Base-by-base conservation (phyloP, 306 rosid genomes). In the Hippophae tibetana region DNA sequence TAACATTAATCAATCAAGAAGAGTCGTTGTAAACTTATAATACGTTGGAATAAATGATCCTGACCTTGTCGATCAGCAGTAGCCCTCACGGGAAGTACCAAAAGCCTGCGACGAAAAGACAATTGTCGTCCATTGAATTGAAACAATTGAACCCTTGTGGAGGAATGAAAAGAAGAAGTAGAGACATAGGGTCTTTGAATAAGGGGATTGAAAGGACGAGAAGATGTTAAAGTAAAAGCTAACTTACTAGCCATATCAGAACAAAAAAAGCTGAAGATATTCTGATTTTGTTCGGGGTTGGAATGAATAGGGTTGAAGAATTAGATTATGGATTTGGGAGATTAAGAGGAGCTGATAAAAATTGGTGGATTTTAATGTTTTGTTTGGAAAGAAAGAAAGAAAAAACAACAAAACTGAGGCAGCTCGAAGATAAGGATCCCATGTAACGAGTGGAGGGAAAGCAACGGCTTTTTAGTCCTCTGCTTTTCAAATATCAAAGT, bases 51-150 rank as follows among this genome's bases (percentile, higher is more conserved):
- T 31, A 31, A 2, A 31, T 26, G 66, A 65, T 57, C 7, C 46
- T 65, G 50, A 89, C 95, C 95, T 84, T 78, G 85, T 69, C 78
- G 84, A 56, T 92, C 93, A 49, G 96, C 73, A 5, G 96, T 63
- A 58, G 98, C 98, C 68, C 68, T 82, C 49, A 65, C 59, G 23
- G 94, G 74, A 27, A 76, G 65, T 43, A 76, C 4, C 9, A 82
- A 60, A 42, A 81, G 43, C 6, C 70, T 67, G 56, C 87, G 95
- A 13, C 78, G 92, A 63, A 76, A 75, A 61, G 73, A 69, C 1
- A 76, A 54, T 8, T 67, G 79, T 26, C 75, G 78, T 14, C 81
- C 79, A 56, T 63, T 58, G 79, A 85, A 64, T 49, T 67, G 85
- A 81, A 71, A 42, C 14, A 77, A 75, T 26, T 66, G 90, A 41